phyloP scores from a whole-genome alignment of 768 basidiomycete genomes.

The Lentinula boryana region DNA sequence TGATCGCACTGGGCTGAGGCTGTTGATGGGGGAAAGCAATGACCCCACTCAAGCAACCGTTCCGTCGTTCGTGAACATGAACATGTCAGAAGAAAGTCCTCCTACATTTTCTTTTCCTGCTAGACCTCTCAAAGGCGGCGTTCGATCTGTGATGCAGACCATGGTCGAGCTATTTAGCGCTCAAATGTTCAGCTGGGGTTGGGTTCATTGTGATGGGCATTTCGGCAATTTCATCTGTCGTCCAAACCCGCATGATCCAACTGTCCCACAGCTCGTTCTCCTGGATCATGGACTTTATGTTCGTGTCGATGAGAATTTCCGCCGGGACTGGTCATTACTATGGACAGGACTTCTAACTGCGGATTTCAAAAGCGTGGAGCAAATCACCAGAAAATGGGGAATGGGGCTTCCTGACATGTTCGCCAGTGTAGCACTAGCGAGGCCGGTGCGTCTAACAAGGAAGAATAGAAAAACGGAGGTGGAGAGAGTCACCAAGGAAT shows the following conservation, averaged over 20 bases:
- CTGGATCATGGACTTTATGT: constrained; percentile 95
- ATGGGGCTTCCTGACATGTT: constrained; percentile 61
- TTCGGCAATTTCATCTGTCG: constrained; percentile 78
- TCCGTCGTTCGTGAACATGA: constrained; percentile 1
- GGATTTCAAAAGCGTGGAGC: constrained; percentile 47
- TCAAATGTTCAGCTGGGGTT: constrained; percentile 90
- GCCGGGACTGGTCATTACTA: constrained; percentile 68
- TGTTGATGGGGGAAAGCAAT: constrained; percentile 47
- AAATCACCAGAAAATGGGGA: constrained; percentile 43
- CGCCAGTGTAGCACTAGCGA: constrained; percentile 68
- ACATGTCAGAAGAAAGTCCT: background rate
- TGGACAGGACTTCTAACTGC: constrained; percentile 64
- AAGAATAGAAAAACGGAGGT: constrained; percentile 18
- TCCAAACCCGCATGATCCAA: constrained; percentile 40
- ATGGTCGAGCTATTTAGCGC: constrained; percentile 87
- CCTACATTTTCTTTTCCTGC: constrained; percentile 20
- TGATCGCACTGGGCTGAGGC: constrained; percentile 51
- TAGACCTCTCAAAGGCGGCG: constrained; percentile 52
- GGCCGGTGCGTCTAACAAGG: constrained; percentile 44
- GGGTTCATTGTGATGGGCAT: constrained; percentile 76
- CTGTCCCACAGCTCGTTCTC: constrained; percentile 62
- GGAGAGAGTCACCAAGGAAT: constrained; percentile 8
- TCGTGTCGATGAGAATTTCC: constrained; percentile 45
- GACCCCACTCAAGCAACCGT: constrained; percentile 6
- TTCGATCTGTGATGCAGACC: constrained; percentile 68